Conservation (phyloP, 2,329 filamentous ascomycete species). For the Colletotrichum tofieldiae region DNA sequence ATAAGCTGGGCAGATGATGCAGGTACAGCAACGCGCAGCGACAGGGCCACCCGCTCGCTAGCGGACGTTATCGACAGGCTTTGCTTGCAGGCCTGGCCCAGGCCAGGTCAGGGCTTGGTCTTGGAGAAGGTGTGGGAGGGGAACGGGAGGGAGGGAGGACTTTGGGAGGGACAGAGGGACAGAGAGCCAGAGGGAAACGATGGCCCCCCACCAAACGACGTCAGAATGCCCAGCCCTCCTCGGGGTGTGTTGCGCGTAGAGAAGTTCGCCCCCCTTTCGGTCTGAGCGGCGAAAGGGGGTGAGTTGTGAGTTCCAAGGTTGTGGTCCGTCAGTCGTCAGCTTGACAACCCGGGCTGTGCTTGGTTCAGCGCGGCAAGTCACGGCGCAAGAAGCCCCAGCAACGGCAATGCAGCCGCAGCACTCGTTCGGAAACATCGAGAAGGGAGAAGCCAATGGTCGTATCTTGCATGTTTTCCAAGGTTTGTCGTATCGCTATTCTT, state of each 20-base stretch:
- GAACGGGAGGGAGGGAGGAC: background rate
- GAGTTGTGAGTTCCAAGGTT: background rate
- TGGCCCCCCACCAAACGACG: slow-evolving; percentile 30
- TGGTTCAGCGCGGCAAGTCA: slow-evolving; percentile 19
- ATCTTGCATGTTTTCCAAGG: background rate
- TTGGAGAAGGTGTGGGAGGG: slow-evolving; percentile 2
- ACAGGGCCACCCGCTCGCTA: background rate
- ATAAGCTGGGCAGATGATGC: slow-evolving; percentile 30
- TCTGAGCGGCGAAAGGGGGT: slow-evolving; percentile 7
- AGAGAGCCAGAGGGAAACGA: background rate
- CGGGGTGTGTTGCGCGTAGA: slow-evolving; percentile 11
- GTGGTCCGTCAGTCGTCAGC: background rate
- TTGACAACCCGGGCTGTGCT: slow-evolving; percentile 26
- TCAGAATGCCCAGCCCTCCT: slow-evolving; percentile 23
- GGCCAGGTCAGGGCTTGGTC: background rate
- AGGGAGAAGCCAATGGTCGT: background rate
- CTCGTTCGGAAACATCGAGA: background rate
- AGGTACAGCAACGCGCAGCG: slow-evolving; percentile 34
- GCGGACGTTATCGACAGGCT: background rate
- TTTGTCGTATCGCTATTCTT: background rate
- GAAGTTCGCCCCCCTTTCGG: slow-evolving; percentile 8
- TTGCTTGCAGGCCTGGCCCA: background rate
- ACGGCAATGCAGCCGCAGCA: background rate
- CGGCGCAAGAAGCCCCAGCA: background rate
- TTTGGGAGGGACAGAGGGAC: background rate